Conservation (phyloP, 305 asterid genomes). For the Plantago rigida region DNA sequence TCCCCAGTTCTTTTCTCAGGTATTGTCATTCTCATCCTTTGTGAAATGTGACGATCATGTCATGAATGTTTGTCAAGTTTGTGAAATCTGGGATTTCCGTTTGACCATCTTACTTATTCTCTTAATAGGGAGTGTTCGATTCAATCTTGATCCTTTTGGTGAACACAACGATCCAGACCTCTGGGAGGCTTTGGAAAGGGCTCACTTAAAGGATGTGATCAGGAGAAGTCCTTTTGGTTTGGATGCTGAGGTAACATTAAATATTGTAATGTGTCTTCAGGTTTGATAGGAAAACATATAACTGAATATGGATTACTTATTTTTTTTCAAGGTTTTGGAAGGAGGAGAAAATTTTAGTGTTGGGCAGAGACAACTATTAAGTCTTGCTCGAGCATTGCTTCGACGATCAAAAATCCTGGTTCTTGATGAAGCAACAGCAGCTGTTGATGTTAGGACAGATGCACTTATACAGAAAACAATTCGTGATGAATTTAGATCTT, state of each 20-base stretch:
- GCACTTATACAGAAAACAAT: slow-evolving; percentile 88
- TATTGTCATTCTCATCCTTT: slow-evolving; percentile 25
- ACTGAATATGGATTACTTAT: neutral
- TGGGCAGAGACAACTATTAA: slow-evolving; percentile 83
- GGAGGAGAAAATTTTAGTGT: slow-evolving; percentile 95
- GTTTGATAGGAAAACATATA: slow-evolving; percentile 5
- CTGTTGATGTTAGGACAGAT: slow-evolving; percentile 91
- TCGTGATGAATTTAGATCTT: slow-evolving; percentile 68
- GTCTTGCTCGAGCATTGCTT: slow-evolving; percentile 91
- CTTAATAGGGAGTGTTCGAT: slow-evolving; percentile 55
- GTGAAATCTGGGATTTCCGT: neutral
- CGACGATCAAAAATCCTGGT: slow-evolving; percentile 88
- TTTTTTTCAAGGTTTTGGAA: slow-evolving; percentile 56
- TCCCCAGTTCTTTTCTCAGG: slow-evolving; percentile 95
- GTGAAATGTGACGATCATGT: neutral
- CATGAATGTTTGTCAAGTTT: neutral
- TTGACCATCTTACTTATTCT: slow-evolving; percentile 14
- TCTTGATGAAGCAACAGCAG: slow-evolving; percentile 96
- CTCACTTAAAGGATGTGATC: slow-evolving; percentile 68
- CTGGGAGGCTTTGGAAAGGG: slow-evolving; percentile 81
- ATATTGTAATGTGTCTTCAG: neutral
- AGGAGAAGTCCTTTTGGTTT: slow-evolving; percentile 53
- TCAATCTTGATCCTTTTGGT: slow-evolving; percentile 78
- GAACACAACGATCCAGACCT: slow-evolving; percentile 70
- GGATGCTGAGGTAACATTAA: slow-evolving; percentile 60